Evolutionary conservation across 768 basidiomycete species (phyloP).

Genomic region (Infundibulicybe gibba): DNA sequence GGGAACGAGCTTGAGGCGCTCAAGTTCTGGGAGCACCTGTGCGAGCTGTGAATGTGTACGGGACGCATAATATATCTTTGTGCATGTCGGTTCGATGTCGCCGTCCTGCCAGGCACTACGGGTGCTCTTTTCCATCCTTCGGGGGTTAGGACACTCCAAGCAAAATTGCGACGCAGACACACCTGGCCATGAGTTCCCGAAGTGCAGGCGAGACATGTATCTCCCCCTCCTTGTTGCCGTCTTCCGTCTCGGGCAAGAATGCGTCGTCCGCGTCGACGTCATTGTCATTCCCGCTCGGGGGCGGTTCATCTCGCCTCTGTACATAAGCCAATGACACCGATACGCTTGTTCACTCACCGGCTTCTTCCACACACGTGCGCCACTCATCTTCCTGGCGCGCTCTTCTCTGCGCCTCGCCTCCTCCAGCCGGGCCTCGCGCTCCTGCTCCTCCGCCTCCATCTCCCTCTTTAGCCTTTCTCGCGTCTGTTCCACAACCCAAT

Average conservation of each 20-base stretch:
- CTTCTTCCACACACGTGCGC: constrained; percentile 58
- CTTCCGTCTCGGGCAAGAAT: constrained; percentile 67
- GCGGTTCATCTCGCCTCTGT: no score
- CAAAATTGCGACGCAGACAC: constrained; percentile 13
- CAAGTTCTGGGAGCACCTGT: constrained; percentile 85
- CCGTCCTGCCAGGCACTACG: constrained; percentile 15
- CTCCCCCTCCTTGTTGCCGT: constrained; percentile 32
- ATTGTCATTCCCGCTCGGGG: constrained; percentile 3
- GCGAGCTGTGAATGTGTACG: constrained; percentile 95
- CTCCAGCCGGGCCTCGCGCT: constrained; percentile 57
- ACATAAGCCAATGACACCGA: no score
- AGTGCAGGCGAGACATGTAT: constrained; percentile 75
- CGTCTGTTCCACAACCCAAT: constrained; percentile 78
- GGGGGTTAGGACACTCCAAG: constrained; percentile 4
- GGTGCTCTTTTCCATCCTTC: constrained; percentile 30
- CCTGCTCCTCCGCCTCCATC: constrained; percentile 63
- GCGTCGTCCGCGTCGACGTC: constrained; percentile 52
- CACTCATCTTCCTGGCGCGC: constrained; percentile 45
- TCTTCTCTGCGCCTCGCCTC: constrained; percentile 64
- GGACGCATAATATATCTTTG: constrained; percentile 91
- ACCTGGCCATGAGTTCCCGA: constrained; percentile 80
- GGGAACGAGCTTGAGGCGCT: constrained; percentile 54
- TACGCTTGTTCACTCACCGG: constrained; percentile 46
- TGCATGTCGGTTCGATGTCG: constrained; percentile 55
- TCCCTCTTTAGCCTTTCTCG: constrained; percentile 59